Evolutionary conservation across 768 basidiomycete species (phyloP).

Genomic region (Lactarius vividus): DNA sequence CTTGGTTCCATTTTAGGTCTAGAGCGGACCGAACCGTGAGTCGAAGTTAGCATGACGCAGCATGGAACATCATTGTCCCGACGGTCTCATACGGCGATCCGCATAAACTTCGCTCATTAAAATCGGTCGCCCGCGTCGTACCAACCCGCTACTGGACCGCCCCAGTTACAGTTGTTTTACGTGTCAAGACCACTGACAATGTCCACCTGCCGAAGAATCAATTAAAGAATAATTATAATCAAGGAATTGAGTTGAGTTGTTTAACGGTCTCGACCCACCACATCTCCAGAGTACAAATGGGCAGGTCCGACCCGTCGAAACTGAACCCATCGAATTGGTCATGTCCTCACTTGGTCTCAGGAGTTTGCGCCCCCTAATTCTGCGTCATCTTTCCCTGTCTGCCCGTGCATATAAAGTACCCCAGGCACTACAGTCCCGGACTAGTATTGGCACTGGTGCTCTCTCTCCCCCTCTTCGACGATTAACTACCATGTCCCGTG

Average conservation of each 20-base stretch:
- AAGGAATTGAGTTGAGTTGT: no score
- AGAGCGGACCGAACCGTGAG: no score
- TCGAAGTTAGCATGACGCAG: no score
- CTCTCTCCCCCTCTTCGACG: neutral
- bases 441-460: neutral
- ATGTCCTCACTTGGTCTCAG: neutral
- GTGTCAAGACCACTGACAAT: no score
- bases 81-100: no score
- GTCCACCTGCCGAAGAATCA: no score
- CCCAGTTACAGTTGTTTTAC: no score
- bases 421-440: neutral
- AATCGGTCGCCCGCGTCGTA: no score
- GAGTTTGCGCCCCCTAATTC: neutral
- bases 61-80: no score
- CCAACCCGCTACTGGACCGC: no score
- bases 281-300: neutral
- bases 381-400: neutral
- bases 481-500: constrained; percentile 21
- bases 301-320: neutral
- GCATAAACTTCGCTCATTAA: no score
- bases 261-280: neutral
- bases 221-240: no score
- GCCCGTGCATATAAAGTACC: neutral
- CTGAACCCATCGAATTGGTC: neutral
- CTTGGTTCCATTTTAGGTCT: neutral